Percentiles rank a stretch among this genome's conserved stretches.
Conservation (phyloP, 352 stramenopile species). For the Globisporangium sylvaticum region DNA sequence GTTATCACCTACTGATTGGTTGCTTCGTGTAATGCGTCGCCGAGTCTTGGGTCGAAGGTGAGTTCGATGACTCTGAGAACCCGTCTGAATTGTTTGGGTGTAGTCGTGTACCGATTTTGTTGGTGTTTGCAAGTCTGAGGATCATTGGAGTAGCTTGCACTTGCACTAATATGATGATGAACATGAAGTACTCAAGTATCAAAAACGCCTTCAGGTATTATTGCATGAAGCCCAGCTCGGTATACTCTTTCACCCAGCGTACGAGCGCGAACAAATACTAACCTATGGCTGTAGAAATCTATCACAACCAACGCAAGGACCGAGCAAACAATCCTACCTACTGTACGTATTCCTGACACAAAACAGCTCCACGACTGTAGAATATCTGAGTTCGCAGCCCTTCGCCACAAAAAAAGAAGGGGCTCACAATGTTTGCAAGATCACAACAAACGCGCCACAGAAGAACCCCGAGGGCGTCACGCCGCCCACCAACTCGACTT, state of each 20-base stretch:
- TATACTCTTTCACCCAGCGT: no score
- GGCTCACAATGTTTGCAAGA: background rate
- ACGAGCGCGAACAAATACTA: no score
- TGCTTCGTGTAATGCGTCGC: background rate
- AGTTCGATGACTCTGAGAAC: background rate
- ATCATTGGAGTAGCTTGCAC: background rate
- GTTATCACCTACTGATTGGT: background rate
- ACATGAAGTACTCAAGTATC: background rate
- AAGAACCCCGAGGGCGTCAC: conserved; percentile 8
- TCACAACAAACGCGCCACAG: conserved; percentile 8
- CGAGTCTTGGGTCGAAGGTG: background rate
- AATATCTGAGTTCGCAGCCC: background rate
- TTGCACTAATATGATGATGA: background rate
- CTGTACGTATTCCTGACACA: background rate
- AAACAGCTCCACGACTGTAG: no score
- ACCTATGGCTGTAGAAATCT: background rate
- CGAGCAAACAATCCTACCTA: background rate
- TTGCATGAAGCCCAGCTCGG: background rate
- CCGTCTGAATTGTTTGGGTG: background rate
- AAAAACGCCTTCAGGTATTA: background rate
- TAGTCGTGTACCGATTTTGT: background rate
- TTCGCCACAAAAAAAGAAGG: no score
- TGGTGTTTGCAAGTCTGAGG: background rate
- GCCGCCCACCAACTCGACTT: conserved; percentile 2
- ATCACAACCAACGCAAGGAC: background rate